phyloP scores from a whole-genome alignment of 805 yeast genomes.

The Sugiyamaella valdiviana region DNA sequence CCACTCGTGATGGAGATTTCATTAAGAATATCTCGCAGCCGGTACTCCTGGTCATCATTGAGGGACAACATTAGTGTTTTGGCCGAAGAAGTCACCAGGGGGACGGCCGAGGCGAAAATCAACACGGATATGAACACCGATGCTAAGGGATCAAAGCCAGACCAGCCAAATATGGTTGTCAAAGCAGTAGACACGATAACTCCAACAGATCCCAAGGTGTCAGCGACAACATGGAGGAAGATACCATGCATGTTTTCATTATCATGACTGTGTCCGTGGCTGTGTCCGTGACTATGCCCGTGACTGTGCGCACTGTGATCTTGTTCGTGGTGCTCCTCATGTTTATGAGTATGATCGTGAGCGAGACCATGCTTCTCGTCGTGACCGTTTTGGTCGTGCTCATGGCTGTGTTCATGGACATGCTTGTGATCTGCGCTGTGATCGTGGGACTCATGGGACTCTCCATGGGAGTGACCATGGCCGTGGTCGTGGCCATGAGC shows the following conservation, averaged over 20 bases:
- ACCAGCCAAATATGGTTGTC: slow-evolving; percentile 63
- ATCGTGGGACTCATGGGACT: slow-evolving; percentile 32
- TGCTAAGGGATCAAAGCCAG: slow-evolving; percentile 87
- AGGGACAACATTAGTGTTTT: slow-evolving; percentile 62
- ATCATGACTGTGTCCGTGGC: slow-evolving; percentile 34
- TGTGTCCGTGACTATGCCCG: slow-evolving; percentile 62
- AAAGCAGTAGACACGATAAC: slow-evolving; percentile 86
- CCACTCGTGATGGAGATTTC: slow-evolving; percentile 71
- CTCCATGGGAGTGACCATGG: slow-evolving; percentile 44
- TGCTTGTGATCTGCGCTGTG: slow-evolving; percentile 43
- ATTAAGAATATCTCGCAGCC: slow-evolving; percentile 56
- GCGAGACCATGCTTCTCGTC: slow-evolving; percentile 34
- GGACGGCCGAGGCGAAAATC: slow-evolving; percentile 76
- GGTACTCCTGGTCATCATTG: slow-evolving; percentile 51
- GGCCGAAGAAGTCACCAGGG: slow-evolving; percentile 77
- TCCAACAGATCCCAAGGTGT: slow-evolving; percentile 93
- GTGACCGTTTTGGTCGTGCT: slow-evolving; percentile 36
- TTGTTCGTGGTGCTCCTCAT: background rate
- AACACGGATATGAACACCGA: slow-evolving; percentile 79
- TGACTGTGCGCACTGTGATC: slow-evolving; percentile 9
- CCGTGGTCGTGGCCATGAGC: slow-evolving; percentile 37
- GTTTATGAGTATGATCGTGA: slow-evolving; percentile 19
- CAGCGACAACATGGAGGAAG: slow-evolving; percentile 89
- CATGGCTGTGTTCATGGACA: slow-evolving; percentile 34
- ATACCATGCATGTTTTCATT: slow-evolving; percentile 87